Base-by-base conservation (phyloP, 371 early-diverging fungal genomes). In the Mortierella sp. region DNA sequence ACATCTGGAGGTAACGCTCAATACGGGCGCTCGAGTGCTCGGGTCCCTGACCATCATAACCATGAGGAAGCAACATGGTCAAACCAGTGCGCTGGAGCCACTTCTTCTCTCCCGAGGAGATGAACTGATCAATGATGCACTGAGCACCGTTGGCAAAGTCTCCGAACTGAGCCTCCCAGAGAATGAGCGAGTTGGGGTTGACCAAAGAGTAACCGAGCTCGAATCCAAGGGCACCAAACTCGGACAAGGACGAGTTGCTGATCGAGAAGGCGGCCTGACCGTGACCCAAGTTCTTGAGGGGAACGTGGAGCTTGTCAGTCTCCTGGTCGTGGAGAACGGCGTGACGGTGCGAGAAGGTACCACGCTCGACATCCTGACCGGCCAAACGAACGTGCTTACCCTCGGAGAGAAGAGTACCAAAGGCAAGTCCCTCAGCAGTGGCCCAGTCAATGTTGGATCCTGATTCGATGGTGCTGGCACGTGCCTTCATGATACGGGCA, bases 111-210 rank as follows among this genome's bases (percentile, higher is more conserved):
- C 98, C 99, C 57, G 95, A 88, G 15, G 95, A 89, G 58, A 98
- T 93, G 83, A 96, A 98, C 83, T 97, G 97, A 82, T 98, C 99
- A 74, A 98, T 94, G 72, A 98, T 98, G 81, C 91, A 91, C 87
- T 99, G 98, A 12, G 99, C 97, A 69, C 87, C 94, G 89, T 98
- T 99, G 83, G 94, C 94, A 82, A 98, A 97, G 84, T 98, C 98
- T 80, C 99, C 99, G 74, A 98, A 95, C 88, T 98, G 99, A 25
- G 97, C 99, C 85, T 99, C 99, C 98, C 98, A 99, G 74, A 98
- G 86, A 28, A 96, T 90, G 44, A 98, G 89, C 51, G 95, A 88
- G 81, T 97, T 92, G 60, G 98, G 98, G 86, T 93, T 92, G 60
- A 93, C 97, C 68, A 97, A 87, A 16, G 96, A 96, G 84, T 96